Conservation (phyloP, 768 basidiomycete species). For the Lenzites betulinus region DNA sequence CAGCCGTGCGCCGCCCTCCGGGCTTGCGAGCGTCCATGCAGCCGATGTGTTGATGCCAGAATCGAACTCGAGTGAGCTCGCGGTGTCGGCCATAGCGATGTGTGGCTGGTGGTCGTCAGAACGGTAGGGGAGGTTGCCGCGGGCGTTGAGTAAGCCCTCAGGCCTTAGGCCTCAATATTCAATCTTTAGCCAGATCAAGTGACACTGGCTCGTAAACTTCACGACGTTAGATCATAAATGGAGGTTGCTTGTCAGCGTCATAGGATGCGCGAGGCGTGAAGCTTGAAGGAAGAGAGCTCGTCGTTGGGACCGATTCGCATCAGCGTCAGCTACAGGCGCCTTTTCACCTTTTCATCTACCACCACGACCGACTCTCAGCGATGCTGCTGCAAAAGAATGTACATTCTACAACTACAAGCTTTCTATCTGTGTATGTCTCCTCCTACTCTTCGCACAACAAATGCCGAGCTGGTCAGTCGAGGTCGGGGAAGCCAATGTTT, state of each 20-base stretch:
- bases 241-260: not conserved
- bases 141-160: no score
- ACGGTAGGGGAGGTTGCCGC: not conserved
- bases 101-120: not conserved
- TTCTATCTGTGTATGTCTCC: not conserved
- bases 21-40: slow-evolving; percentile 60
- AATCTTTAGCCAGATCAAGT: not conserved
- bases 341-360: not conserved
- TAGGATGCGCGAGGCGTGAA: not conserved
- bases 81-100: not conserved
- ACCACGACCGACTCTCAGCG: not conserved
- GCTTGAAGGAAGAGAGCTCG: not conserved
- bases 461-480: slow-evolving; percentile 3
- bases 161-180: not conserved
- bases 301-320: not conserved
- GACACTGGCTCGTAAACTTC: not conserved
- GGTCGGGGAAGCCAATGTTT: slow-evolving; percentile 53
- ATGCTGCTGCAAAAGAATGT: not conserved
- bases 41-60: slow-evolving; percentile 75
- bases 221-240: not conserved
- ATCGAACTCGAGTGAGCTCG: slow-evolving; percentile 53
- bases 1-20: slow-evolving; percentile 19
- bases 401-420: not conserved
- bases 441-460: not conserved
- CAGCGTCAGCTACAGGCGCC: not conserved